A percentile compares a stretch with the other conserved stretches of the same genome.
These are phyloP conservation scores for Xylariaceae sp. DNA, from an alignment of 2,329 filamentous ascomycete species.

Conservation along the genomic window DNA sequence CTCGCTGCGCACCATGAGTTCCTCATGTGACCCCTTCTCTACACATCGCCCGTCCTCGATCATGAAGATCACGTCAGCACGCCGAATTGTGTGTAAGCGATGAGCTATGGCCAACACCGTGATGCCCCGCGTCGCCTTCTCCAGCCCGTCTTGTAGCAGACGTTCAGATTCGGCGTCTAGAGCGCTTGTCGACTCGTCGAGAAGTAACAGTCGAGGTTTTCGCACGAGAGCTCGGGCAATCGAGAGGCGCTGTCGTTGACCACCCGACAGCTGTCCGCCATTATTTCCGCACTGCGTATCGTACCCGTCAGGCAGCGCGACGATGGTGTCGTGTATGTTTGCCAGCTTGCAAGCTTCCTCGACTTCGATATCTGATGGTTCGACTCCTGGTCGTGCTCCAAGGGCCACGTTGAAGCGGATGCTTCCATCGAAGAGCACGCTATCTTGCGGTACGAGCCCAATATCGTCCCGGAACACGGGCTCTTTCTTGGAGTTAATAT, in stretches of 20 bases:
- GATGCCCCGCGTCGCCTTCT: slow-evolving; percentile 60
- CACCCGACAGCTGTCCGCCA: slow-evolving; percentile 76
- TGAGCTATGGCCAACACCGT: slow-evolving; percentile 67
- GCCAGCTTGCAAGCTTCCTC: slow-evolving; percentile 70
- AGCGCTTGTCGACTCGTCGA: slow-evolving; percentile 83
- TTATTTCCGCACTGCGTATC: slow-evolving; percentile 73
- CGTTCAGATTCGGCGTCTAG: slow-evolving; percentile 75
- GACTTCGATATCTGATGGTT: slow-evolving; percentile 66
- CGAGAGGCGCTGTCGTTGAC: slow-evolving; percentile 78
- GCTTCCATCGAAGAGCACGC: slow-evolving; percentile 63
- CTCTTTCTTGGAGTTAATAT: slow-evolving; percentile 51
- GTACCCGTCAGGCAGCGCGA: slow-evolving; percentile 68
- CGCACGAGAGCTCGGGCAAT: slow-evolving; percentile 80
- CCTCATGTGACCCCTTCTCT: slow-evolving; percentile 60
- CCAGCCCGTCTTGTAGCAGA: slow-evolving; percentile 70
- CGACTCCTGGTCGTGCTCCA: slow-evolving; percentile 60
- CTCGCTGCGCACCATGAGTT: slow-evolving; percentile 60
- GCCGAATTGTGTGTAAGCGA: slow-evolving; percentile 61
- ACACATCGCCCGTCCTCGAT: slow-evolving; percentile 60
- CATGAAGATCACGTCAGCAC: slow-evolving; percentile 64
- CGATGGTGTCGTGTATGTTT: slow-evolving; percentile 74
- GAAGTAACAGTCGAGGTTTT: slow-evolving; percentile 73
- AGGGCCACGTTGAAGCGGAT: slow-evolving; percentile 63
- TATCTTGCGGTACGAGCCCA: slow-evolving; percentile 64
- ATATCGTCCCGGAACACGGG: slow-evolving; percentile 58